phyloP scores from a whole-genome alignment of 345 rosid genomes.

The Crucihimalaya himalaica region DNA sequence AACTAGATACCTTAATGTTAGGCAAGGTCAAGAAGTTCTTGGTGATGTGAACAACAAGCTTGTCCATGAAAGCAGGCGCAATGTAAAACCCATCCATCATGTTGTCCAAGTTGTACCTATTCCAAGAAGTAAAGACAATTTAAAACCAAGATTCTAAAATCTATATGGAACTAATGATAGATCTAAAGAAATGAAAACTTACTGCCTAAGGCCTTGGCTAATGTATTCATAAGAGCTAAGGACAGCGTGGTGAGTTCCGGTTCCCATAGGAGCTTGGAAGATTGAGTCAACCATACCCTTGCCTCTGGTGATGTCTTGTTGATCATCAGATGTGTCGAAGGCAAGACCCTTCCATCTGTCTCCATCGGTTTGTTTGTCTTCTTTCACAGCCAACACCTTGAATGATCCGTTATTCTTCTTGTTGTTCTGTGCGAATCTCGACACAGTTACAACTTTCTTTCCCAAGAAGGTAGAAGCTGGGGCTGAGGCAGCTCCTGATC shows the following conservation, averaged over 20 bases:
- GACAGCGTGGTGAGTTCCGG: constrained; percentile 85
- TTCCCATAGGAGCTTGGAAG: constrained; percentile 82
- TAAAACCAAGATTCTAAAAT: neutral
- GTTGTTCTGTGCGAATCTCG: constrained; percentile 46
- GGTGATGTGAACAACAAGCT: constrained; percentile 88
- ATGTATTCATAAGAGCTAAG: constrained; percentile 84
- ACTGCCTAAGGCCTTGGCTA: constrained; percentile 77
- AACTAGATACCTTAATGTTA: constrained; percentile 71
- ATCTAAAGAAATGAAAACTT: constrained; percentile 35
- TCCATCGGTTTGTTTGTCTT: constrained; percentile 58
- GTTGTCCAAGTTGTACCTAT: constrained; percentile 82
- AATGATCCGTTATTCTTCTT: constrained; percentile 46
- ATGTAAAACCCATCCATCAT: constrained; percentile 81
- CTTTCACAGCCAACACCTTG: constrained; percentile 59
- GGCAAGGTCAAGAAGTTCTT: constrained; percentile 96
- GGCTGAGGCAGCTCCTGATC: constrained; percentile 55
- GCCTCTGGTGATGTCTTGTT: constrained; percentile 94
- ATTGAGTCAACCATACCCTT: constrained; percentile 89
- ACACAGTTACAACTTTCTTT: constrained; percentile 54
- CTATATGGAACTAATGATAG: neutral
- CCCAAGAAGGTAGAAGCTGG: constrained; percentile 78
- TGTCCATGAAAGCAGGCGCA: constrained; percentile 99
- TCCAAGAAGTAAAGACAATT: neutral
- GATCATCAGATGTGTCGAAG: constrained; percentile 77
- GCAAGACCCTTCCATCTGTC: constrained; percentile 86